A percentile compares a stretch with the other conserved stretches of the same genome.
Evolutionary conservation across 2,329 filamentous ascomycete genomes (phyloP).

Genomic region (Arthrobotrys conoides): DNA sequence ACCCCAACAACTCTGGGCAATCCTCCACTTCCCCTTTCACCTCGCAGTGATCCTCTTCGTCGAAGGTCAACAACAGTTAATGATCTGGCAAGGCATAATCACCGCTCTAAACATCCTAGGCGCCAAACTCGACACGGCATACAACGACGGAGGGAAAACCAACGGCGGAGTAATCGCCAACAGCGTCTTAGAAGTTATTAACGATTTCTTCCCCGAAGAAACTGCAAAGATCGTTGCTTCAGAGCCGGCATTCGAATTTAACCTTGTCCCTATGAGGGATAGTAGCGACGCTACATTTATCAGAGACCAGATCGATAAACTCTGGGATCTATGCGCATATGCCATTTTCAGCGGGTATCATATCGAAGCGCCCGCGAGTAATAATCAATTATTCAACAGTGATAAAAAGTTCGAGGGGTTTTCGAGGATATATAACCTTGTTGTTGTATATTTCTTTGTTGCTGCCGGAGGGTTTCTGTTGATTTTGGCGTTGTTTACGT

Average conservation of each 20-base stretch:
- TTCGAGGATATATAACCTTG: slow-evolving; percentile 66
- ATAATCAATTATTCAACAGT: slow-evolving; percentile 19
- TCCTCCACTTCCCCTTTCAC: slow-evolving; percentile 76
- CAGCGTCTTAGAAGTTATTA: slow-evolving; percentile 63
- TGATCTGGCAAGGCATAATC: slow-evolving; percentile 69
- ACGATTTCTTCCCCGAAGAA: slow-evolving; percentile 54
- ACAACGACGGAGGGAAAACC: slow-evolving; percentile 65
- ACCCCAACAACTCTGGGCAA: slow-evolving; percentile 74
- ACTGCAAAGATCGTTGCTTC: slow-evolving; percentile 42
- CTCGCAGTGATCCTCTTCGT: slow-evolving; percentile 76
- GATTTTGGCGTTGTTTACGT: slow-evolving; percentile 66
- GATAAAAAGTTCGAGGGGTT: slow-evolving; percentile 55
- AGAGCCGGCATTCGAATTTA: slow-evolving; percentile 48
- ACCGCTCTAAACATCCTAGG: slow-evolving; percentile 68
- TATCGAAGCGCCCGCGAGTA: slow-evolving; percentile 60
- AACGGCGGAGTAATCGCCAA: slow-evolving; percentile 65
- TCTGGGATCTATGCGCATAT: slow-evolving; percentile 55
- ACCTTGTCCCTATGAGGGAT: slow-evolving; percentile 51
- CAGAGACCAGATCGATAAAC: slow-evolving; percentile 65
- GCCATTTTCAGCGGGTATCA: slow-evolving; percentile 62
- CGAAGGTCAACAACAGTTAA: slow-evolving; percentile 75
- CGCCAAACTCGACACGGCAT: slow-evolving; percentile 66
- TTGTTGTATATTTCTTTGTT: slow-evolving; percentile 66
- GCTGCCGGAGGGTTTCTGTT: slow-evolving; percentile 64
- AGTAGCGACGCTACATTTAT: slow-evolving; percentile 61